A percentile compares a stretch with the other conserved stretches of the same genome.
Evolutionary conservation across 331 rosid species (phyloP).

Genomic region (Dryas integrifolia): DNA sequence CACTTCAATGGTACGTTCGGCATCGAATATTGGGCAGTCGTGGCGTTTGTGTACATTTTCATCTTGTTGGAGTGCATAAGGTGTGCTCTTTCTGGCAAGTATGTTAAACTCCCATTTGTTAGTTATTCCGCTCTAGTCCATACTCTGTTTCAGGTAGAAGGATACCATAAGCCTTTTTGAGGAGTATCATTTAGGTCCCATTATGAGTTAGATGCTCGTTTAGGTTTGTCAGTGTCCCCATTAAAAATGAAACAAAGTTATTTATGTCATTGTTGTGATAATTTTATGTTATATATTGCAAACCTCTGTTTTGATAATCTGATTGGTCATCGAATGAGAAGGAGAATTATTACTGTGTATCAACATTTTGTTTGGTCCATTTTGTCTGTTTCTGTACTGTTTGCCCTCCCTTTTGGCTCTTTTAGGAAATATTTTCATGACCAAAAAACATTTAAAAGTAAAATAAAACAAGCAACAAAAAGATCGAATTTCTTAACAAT

Average conservation of each 20-base stretch:
- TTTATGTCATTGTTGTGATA: not conserved
- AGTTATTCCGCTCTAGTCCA: constrained; percentile 69
- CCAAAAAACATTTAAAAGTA: too few species aligned
- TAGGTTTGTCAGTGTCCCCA: not conserved
- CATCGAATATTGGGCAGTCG: constrained; percentile 77
- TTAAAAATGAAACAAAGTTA: not conserved
- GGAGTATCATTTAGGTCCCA: not conserved
- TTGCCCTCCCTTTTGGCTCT: too few species aligned
- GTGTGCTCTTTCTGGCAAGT: constrained; percentile 71
- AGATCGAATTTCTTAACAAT: too few species aligned
- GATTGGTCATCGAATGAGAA: too few species aligned
- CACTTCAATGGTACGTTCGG: constrained; percentile 73
- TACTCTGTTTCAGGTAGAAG: constrained; percentile 50
- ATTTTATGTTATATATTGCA: too few species aligned
- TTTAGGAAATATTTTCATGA: too few species aligned
- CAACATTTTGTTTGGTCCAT: too few species aligned
- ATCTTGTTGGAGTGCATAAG: constrained; percentile 49
- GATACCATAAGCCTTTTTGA: constrained; percentile 63
- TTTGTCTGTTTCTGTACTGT: too few species aligned
- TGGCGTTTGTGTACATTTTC: constrained; percentile 54
- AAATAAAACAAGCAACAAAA: too few species aligned
- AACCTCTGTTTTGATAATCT: too few species aligned
- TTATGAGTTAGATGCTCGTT: not conserved
- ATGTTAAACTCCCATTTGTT: constrained; percentile 63
- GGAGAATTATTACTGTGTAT: too few species aligned